These are phyloP conservation scores for Termitomyces sp. DNA, from an alignment of 768 basidiomycete genomes.

Conservation along the genomic window DNA sequence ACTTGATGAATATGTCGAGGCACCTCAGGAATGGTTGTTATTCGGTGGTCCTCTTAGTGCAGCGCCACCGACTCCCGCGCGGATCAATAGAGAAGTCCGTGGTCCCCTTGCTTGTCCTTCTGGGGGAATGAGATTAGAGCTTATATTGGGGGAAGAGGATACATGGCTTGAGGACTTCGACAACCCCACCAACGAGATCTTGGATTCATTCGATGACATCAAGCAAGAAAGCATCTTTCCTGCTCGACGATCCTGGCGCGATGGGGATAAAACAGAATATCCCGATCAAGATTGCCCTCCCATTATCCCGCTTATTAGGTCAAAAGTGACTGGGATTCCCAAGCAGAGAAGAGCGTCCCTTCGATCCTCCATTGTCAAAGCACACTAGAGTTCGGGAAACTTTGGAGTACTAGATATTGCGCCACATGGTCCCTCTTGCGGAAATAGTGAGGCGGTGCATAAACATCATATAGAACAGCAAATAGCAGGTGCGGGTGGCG, in stretches of 20 bases:
- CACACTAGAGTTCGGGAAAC: background rate
- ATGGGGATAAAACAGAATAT: background rate
- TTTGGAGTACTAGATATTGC: background rate
- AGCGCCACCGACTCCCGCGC: background rate
- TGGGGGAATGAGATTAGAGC: background rate
- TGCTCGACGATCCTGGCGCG: background rate
- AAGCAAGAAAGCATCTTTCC: background rate
- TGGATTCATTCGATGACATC: background rate
- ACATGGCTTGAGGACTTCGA: background rate
- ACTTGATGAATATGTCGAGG: background rate
- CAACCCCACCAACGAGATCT: background rate
- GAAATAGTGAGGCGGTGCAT: background rate
- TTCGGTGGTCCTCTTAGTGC: constrained; percentile 6
- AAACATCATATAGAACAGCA: background rate
- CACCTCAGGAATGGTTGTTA: background rate
- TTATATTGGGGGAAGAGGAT: background rate
- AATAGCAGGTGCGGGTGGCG: background rate
- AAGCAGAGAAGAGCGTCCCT: background rate
- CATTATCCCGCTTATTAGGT: background rate
- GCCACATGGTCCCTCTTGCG: background rate
- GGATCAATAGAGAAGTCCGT: background rate
- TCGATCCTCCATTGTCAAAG: background rate
- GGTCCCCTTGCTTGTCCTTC: constrained; percentile 2
- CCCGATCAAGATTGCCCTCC: background rate
- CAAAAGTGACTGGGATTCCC: background rate